Evolutionary conservation across 2,329 filamentous ascomycete species (phyloP).

Genomic region (Fusarium falciforme): DNA sequence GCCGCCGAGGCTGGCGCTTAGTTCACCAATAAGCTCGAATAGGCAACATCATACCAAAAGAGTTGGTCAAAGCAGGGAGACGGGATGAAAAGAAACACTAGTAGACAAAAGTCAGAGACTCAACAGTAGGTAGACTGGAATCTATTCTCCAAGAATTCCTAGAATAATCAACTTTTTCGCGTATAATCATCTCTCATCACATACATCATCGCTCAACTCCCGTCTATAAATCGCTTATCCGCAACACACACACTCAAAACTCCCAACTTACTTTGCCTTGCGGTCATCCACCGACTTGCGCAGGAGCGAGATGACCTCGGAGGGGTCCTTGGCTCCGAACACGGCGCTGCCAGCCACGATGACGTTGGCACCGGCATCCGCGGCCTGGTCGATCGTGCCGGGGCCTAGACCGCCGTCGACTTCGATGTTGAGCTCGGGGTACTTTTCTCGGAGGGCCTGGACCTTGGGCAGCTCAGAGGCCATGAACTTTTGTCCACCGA

Average conservation of each 20-base stretch:
- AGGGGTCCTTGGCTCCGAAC: constrained; percentile 90
- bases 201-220: constrained; percentile 33
- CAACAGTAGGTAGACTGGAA: neutral
- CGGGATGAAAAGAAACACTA: constrained; percentile 7
- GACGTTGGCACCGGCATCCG: constrained; percentile 95
- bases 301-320: constrained; percentile 85
- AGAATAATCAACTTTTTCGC: constrained; percentile 3
- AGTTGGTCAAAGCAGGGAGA: constrained; percentile 11
- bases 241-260: constrained; percentile 28
- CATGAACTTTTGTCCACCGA: constrained; percentile 99
- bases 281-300: constrained; percentile 79
- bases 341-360: constrained; percentile 97
- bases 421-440: constrained; percentile 95
- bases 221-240: constrained; percentile 23
- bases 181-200: constrained; percentile 28
- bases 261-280: constrained; percentile 52
- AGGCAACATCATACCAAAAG: neutral
- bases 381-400: constrained; percentile 91
- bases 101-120: constrained; percentile 16
- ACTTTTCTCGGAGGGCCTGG: constrained; percentile 80
- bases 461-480: constrained; percentile 95
- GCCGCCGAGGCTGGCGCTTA: neutral
- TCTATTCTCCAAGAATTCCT: constrained; percentile 5
- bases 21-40: neutral
- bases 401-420: constrained; percentile 93